Evolutionary conservation across 345 rosid species (phyloP).

Genomic region (Geranium brycei): DNA sequence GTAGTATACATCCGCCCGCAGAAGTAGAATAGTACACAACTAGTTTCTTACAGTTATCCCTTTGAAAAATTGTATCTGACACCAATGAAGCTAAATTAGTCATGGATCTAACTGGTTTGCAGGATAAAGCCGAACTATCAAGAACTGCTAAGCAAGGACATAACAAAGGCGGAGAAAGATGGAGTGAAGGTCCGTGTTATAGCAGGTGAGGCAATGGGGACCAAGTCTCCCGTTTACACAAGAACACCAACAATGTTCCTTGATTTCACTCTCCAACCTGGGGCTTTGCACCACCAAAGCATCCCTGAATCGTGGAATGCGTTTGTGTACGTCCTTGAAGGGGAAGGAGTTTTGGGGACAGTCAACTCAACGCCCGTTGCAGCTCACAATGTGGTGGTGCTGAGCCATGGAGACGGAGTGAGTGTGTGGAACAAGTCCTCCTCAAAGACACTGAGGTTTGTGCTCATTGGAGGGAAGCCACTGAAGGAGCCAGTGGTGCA

Average conservation of each 20-base stretch:
- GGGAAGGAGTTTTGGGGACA: conserved; percentile 21
- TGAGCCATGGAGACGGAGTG: conserved; percentile 20
- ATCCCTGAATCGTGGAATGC: conserved; percentile 19
- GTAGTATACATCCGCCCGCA: too few species aligned
- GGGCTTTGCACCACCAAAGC: conserved; percentile 14
- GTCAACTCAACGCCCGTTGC: conserved; percentile 6
- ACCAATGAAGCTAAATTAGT: too few species aligned
- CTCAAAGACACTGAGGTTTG: conserved; percentile 10
- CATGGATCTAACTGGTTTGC: too few species aligned
- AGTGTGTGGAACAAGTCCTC: conserved; percentile 21
- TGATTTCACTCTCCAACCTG: conserved; percentile 21
- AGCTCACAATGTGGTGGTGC: conserved; percentile 19
- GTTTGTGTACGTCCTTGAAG: conserved; percentile 22
- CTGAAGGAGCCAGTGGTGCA: conserved; percentile 21
- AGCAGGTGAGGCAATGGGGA: conserved; percentile 23
- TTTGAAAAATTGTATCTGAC: too few species aligned
- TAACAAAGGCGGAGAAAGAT: conserved; percentile 16
- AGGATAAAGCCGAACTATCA: conserved; percentile 24
- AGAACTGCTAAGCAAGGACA: conserved; percentile 17
- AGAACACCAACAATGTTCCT: conserved; percentile 25
- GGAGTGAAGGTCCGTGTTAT: conserved; percentile 21
- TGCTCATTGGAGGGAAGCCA: conserved; percentile 24
- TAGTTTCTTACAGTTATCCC: too few species aligned
- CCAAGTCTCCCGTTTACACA: conserved; percentile 18
- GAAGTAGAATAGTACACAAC: too few species aligned